phyloP scores from a whole-genome alignment of 768 basidiomycete species.

The Leccinum ochraceum region DNA sequence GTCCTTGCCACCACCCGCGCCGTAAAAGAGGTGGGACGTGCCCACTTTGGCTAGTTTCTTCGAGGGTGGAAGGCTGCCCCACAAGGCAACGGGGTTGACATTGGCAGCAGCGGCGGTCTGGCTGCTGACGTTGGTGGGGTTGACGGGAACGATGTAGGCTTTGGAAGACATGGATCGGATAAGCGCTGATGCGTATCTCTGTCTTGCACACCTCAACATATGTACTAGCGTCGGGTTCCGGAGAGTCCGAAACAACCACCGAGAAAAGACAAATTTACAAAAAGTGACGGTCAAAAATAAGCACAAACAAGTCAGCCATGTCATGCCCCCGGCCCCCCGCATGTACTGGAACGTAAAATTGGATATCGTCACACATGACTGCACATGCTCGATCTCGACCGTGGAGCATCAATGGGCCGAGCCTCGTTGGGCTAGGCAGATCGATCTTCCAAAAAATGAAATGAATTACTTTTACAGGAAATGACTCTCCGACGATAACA shows the following conservation, averaged over 20 bases:
- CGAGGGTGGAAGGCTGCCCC: conserved; percentile 49
- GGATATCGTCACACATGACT: too few species aligned
- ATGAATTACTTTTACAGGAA: too few species aligned
- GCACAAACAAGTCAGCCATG: not conserved
- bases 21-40: conserved; percentile 65
- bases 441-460: too few species aligned
- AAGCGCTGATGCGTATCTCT: conserved; percentile 24
- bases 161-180: conserved; percentile 50
- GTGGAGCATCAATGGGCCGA: not conserved
- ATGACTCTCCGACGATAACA: too few species aligned
- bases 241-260: conserved; percentile 11
- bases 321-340: not conserved
- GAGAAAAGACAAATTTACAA: not conserved
- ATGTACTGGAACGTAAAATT: too few species aligned
- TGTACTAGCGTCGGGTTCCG: conserved; percentile 28
- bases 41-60: conserved; percentile 60
- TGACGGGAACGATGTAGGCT: conserved; percentile 59
- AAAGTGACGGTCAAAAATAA: not conserved
- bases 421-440: too few species aligned
- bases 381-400: not conserved
- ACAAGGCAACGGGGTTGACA: conserved; percentile 51
- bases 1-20: conserved; percentile 40
- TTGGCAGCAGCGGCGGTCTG: conserved; percentile 33
- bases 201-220: conserved; percentile 19
- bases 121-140: conserved; percentile 40